Percentiles rank a stretch among this genome's conserved stretches.
phyloP scores from a whole-genome alignment of 1,284 basidiomycete genomes.

The Cryptococcus sp. region DNA sequence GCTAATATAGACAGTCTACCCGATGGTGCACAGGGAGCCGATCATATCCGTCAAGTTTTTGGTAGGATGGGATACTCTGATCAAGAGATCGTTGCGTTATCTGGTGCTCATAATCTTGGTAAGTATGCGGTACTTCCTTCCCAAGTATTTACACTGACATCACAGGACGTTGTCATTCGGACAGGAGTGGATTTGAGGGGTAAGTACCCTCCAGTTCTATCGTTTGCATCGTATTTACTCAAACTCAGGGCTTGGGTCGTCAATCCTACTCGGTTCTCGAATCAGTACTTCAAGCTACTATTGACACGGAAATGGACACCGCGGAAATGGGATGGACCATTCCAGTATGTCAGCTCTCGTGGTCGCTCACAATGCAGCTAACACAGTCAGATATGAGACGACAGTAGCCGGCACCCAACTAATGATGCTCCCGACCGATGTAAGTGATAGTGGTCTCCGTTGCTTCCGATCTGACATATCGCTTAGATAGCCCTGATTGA shows the following conservation, averaged over 20 bases:
- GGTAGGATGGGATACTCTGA: slow-evolving; percentile 54
- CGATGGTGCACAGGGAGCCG: slow-evolving; percentile 51
- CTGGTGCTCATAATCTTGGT: slow-evolving; percentile 55
- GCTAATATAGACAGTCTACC: slow-evolving; percentile 41
- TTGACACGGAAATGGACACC: slow-evolving; percentile 52
- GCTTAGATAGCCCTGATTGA: slow-evolving; percentile 48
- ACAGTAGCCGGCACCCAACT: slow-evolving; percentile 50
- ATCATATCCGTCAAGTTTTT: slow-evolving; percentile 53
- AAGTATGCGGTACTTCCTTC: slow-evolving; percentile 12
- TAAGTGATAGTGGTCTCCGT: slow-evolving; percentile 14
- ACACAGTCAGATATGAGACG: slow-evolving; percentile 37
- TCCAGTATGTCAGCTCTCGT: slow-evolving; percentile 37
- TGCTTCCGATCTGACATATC: slow-evolving; percentile 2
- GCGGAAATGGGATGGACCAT: slow-evolving; percentile 54
- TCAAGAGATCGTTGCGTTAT: slow-evolving; percentile 56
- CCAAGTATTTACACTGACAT: background rate
- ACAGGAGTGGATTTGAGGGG: slow-evolving; percentile 51
- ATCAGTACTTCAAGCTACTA: slow-evolving; percentile 52
- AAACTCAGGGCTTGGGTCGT: slow-evolving; percentile 42
- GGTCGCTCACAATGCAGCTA: background rate
- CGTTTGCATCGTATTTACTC: slow-evolving; percentile 2
- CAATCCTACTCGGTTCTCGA: slow-evolving; percentile 52
- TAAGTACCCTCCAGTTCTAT: slow-evolving; percentile 15
- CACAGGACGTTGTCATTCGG: slow-evolving; percentile 48
- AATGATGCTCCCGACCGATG: slow-evolving; percentile 56